phyloP scores from a whole-genome alignment of 179 eudicot species.

The Amaranthus tricolor region DNA sequence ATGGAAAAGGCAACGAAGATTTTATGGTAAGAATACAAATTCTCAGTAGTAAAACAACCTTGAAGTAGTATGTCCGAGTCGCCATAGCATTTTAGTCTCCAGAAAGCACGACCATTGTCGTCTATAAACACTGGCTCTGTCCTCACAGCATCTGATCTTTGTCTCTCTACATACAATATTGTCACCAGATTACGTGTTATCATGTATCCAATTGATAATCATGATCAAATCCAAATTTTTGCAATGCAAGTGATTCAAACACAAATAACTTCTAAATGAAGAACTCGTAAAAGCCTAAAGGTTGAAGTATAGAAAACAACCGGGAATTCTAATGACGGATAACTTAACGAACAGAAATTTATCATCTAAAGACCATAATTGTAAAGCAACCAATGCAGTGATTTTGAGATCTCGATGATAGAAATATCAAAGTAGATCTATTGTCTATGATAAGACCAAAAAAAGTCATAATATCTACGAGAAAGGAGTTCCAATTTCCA shows the following conservation, averaged over 20 bases:
- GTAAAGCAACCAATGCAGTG: background rate
- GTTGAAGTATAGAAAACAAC: background rate
- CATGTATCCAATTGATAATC: background rate
- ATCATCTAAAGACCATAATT: background rate
- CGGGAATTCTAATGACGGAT: background rate
- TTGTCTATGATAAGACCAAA: no score
- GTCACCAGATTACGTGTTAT: background rate
- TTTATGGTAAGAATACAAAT: background rate
- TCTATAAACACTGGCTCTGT: slow-evolving; percentile 54
- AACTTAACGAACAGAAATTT: no score
- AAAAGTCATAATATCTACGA: background rate
- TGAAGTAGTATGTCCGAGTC: slow-evolving; percentile 52
- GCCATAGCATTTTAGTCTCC: slow-evolving; percentile 60
- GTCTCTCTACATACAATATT: slow-evolving; percentile 45
- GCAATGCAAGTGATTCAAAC: background rate
- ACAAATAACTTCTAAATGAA: background rate
- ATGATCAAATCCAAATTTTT: background rate
- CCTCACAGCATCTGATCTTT: slow-evolving; percentile 54
- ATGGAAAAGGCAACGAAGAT: background rate
- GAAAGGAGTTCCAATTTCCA: background rate
- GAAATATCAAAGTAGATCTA: background rate
- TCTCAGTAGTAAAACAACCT: slow-evolving; percentile 36
- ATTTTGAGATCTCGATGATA: background rate
- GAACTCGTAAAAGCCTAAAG: background rate
- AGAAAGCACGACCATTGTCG: slow-evolving; percentile 45